These are phyloP conservation scores for Cercospora sp. DNA, from an alignment of 2,329 filamentous ascomycete genomes.

Conservation along the genomic window DNA sequence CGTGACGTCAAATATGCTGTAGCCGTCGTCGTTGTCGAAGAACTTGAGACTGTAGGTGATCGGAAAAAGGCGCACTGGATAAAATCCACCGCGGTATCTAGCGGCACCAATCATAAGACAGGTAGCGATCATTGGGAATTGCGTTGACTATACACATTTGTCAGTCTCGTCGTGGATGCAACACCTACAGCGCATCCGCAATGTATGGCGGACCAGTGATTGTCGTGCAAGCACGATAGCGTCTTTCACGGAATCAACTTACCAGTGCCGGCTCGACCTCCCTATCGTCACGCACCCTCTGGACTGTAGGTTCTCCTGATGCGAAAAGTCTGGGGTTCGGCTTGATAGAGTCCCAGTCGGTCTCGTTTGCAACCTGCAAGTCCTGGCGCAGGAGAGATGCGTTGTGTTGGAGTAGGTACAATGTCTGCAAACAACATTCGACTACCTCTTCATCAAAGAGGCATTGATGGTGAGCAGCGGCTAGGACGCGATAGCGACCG, in stretches of 20 bases:
- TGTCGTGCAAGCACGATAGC: no score
- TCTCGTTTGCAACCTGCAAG: not conserved
- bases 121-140: not conserved
- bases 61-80: not conserved
- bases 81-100: not conserved
- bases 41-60: not conserved
- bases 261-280: no score
- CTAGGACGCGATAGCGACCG: conserved; percentile 31
- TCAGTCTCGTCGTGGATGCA: no score
- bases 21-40: conserved; percentile 16
- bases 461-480: conserved; percentile 31
- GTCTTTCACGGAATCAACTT: no score
- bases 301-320: no score
- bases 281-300: no score
- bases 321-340: no score
- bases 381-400: conserved; percentile 10
- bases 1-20: conserved; percentile 11
- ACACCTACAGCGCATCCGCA: not conserved
- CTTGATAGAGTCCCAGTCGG: conserved; percentile 1
- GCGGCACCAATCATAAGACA: not conserved
- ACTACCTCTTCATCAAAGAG: conserved; percentile 24
- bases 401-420: conserved; percentile 7
- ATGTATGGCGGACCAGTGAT: no score
- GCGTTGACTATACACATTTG: no score
- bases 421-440: conserved; percentile 8